These are phyloP conservation scores for Venturia effusa DNA, from an alignment of 2,329 filamentous ascomycete species.

Conservation along the genomic window DNA sequence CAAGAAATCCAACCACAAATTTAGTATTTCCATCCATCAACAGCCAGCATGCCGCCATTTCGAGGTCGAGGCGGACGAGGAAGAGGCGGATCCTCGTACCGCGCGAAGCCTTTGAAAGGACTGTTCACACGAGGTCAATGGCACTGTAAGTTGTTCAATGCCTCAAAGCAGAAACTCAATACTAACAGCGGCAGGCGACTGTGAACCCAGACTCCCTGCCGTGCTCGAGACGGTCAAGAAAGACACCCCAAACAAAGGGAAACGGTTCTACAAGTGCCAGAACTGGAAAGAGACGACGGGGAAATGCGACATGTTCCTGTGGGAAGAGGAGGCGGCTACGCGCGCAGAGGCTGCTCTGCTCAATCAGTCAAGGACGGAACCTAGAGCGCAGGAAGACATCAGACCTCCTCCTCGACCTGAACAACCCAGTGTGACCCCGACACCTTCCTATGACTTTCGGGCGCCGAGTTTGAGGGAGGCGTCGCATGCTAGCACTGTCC, in stretches of 20 bases:
- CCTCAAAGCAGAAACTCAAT: neutral
- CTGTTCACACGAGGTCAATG: neutral
- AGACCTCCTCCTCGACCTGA: neutral
- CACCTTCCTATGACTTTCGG: neutral
- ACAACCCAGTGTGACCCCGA: neutral
- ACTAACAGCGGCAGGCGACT: conserved; percentile 34
- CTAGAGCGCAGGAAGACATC: neutral
- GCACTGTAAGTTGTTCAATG: neutral
- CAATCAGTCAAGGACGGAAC: conserved; percentile 38
- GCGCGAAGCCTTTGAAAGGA: neutral
- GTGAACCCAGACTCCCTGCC: conserved; percentile 42
- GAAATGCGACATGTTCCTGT: conserved; percentile 48
- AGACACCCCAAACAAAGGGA: conserved; percentile 43
- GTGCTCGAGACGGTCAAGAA: conserved; percentile 48
- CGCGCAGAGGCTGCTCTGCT: conserved; percentile 38
- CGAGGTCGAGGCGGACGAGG: neutral
- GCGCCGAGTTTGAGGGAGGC: neutral
- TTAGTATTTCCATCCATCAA: neutral
- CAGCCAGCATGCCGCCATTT: neutral
- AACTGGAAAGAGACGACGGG: conserved; percentile 27
- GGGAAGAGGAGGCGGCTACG: conserved; percentile 41
- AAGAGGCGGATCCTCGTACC: neutral
- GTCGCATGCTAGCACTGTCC: neutral
- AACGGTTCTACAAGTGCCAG: conserved; percentile 51
- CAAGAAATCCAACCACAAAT: neutral